phyloP scores from a whole-genome alignment of 2,329 filamentous ascomycete genomes.

The Colletotrichum cereale region DNA sequence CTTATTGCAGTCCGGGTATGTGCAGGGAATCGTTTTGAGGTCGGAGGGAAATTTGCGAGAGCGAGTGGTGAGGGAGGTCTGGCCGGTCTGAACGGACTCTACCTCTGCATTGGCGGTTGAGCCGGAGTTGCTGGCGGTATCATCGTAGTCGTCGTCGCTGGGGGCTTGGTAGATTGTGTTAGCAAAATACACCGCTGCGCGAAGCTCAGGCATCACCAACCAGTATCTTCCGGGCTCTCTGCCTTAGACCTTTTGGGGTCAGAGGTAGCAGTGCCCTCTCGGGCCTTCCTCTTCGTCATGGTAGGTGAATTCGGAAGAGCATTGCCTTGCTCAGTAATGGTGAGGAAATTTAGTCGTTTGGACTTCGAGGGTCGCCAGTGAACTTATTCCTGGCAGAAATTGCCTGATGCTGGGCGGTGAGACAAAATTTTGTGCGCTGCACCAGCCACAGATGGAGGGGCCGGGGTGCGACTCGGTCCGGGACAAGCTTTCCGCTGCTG shows the following conservation, averaged over 20 bases:
- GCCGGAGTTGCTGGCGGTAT: slow-evolving; percentile 38
- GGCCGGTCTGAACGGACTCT: slow-evolving; percentile 38
- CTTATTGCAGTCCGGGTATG: slow-evolving; percentile 80
- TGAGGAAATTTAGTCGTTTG: slow-evolving; percentile 3
- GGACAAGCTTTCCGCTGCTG: slow-evolving; percentile 28
- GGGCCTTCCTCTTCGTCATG: slow-evolving; percentile 40
- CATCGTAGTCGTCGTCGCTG: slow-evolving; percentile 40
- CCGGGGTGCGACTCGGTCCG: slow-evolving; percentile 35
- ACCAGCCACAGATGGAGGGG: slow-evolving; percentile 10
- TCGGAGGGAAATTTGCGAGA: slow-evolving; percentile 72
- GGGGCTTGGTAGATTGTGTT: slow-evolving; percentile 18
- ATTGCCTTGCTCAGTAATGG: slow-evolving; percentile 23
- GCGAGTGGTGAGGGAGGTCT: slow-evolving; percentile 38
- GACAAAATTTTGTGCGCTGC: slow-evolving; percentile 37
- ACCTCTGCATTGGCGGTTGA: slow-evolving; percentile 38
- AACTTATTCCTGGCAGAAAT: slow-evolving; percentile 39
- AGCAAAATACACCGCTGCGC: slow-evolving; percentile 8
- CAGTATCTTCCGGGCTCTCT: slow-evolving; percentile 14
- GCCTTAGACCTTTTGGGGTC: slow-evolving; percentile 28
- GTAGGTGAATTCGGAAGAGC: slow-evolving; percentile 19
- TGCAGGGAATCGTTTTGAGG: slow-evolving; percentile 82
- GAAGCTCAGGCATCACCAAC: slow-evolving; percentile 17
- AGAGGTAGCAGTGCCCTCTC: slow-evolving; percentile 8
- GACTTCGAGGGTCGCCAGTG: neutral
- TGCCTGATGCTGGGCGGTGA: slow-evolving; percentile 20